Evolutionary conservation across 495 filamentous ascomycete genomes (phyloP), one percentile per base, ranked within the genome.

Genomic region (Durotheca rogersii): DNA sequence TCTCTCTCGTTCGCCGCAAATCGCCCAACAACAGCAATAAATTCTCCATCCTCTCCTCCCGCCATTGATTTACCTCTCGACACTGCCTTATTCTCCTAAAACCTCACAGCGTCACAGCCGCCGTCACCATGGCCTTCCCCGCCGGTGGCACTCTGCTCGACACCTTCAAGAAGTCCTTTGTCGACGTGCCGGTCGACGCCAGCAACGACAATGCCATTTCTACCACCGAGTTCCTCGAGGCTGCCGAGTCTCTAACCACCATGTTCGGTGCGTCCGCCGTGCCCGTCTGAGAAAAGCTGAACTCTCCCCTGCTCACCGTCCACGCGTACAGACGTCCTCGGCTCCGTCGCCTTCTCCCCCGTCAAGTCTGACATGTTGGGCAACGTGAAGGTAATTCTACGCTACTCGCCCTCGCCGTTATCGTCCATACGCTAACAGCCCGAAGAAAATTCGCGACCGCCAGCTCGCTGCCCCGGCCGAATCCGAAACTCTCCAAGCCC

Each of bases 321-420:
- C 17, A 37, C 30, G 50, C 56, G 36, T 56, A 53, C 19, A 95
- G 92, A 95, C 65, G 69, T 87, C 25, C 79, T 97, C 20, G 90
- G 89, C 35, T 87, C 84, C 27, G 73, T 82, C 10, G 89, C 90
- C 48, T 96, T 97, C 73, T 78, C 70, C 4, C 83, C 85, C 18
- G 92, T 98, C 49, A 95, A 96, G 78, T 86, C 70, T 51, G 93
- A 98, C 69, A 85, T 98, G 77, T 58, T 81, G 6, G 89, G 89
- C 63, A 98, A 98, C 67, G 81, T 98, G 68, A 89, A 90, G 81
- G 92, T 96, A 65, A 46, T 69, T 62, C 30, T 1, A 27, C 12
- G 47, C n/a, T n/a, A 25, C 16, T 19, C 30, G 11, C 27, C 23
- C 14, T 21, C 20, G 11, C 16, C 34, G n/a, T 25, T 31, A 18